Base-by-base conservation (phyloP, 768 basidiomycete genomes). In the Mycena galopus region DNA sequence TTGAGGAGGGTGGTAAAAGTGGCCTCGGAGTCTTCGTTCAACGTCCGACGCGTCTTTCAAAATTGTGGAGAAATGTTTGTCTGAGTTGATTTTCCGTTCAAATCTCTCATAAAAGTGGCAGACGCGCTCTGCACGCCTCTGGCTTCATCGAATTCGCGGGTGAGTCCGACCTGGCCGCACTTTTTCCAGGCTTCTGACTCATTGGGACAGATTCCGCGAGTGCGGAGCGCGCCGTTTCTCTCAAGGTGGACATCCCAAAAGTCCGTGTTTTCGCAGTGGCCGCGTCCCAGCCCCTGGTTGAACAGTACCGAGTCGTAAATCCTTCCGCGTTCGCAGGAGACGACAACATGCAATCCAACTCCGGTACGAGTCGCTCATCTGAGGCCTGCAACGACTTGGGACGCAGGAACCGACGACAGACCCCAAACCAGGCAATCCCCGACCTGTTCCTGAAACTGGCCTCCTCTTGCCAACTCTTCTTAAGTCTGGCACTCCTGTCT, bases 1-100 rank as follows among this genome's bases (percentile, higher is more conserved):
- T 69, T 79, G 66, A 75, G 65, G 59, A 75, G 71, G 39, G 73
- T 81, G 56, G 73, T 81, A 60, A 81, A 81, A 39, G 78, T 79
- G 55, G 66, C 67, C 35, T 37, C 63, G 3, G 73, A 69, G 9
- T 60, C 62, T 30, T n/a, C n/a, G n/a, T 66, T 75, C 50, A 75
- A 71, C 39, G 47, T 71, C 21, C 66, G 71, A 39, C 61, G 76
- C 3, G 67, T 75, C 19, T 73, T 75, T 66, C 14, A 44, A 27
- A 23, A 33, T 17, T 67, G 62, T 27, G 72, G 70, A 33, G 71
- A 73, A 65, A 72, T 75, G 74, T 63, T 39, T 51, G 69, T 51
- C 32, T 42, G 12, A 37, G 14, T 12, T 29, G 1, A 7, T 55
- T 23, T n/a, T 61, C 10, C 21, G 21, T 33, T 12, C 12, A 9